Evolutionary conservation across 2,329 filamentous ascomycete species (phyloP), one percentile per base, ranked within the genome.

Genomic region (Aspergillus jensenii): DNA sequence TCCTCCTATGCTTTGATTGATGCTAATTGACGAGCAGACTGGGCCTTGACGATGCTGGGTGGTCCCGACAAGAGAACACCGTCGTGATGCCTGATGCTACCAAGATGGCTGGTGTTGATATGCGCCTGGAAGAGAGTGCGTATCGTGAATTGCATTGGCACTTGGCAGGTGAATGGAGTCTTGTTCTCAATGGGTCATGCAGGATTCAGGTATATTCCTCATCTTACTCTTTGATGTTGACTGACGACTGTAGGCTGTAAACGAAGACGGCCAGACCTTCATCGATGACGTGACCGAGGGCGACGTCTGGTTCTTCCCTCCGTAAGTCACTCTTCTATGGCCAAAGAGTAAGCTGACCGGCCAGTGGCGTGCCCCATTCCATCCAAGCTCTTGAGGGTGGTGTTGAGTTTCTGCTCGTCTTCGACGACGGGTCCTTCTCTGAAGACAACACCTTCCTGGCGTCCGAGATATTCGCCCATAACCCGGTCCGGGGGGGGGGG

Each of bases 291-390:
- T 93, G 21, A 82, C 86, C 67, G 87, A 89, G 67, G 90, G 90
- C 4, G 90, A 93, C 67, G 73, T 93, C 6, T 93, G 89, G 89
- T 93, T 90, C 67, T 93, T 93, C 75, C 90, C 90, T 21, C 85
- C 86, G 72, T 74, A 50, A 4, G 51, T 25, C 2, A 11, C 21
- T 6, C 31, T 11, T 15, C 15, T 4, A 12, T 25, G 21, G 7
- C 12, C 9, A 19, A n/a, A 2, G 3, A 21, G 44, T 23, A 5
- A 46, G 35, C 35, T 55, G 1, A 46, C 6, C 19, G 37, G 5
- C 15, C 33, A 74, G 72, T 11, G 90, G 90, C 6, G 83, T 91
- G 35, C 90, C 90, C 11, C 90, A 93, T 72, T 90, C 88, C 0
- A 82, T 93, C 2, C 90, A 92, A 73, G 90, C 88, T 0, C 77